These are phyloP conservation scores for Ziziphus jujuba DNA, from an alignment of 306 rosid species.

Conservation along the genomic window DNA sequence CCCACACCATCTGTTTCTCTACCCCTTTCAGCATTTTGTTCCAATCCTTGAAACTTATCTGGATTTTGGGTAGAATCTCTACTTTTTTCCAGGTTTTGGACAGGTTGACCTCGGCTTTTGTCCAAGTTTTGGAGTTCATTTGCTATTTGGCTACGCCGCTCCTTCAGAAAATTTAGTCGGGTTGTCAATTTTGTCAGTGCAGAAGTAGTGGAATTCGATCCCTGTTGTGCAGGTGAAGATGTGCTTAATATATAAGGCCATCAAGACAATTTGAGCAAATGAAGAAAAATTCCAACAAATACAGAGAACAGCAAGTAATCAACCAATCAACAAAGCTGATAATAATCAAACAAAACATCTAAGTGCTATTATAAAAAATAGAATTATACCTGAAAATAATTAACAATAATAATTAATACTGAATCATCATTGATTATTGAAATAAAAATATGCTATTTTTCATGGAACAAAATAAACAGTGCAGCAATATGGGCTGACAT, in stretches of 20 bases:
- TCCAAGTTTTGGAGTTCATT: constrained; percentile 62
- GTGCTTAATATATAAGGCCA: not conserved
- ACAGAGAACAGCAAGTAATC: constrained; percentile 2
- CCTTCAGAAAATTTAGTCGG: constrained; percentile 83
- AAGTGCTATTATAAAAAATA: too few species aligned
- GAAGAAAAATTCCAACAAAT: not conserved
- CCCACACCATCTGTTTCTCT: constrained; percentile 36
- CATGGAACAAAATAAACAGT: too few species aligned
- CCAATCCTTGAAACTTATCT: constrained; percentile 34
- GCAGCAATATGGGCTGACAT: too few species aligned
- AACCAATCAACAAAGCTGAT: not conserved
- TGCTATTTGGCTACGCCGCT: constrained; percentile 53
- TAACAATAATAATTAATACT: too few species aligned
- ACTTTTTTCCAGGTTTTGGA: constrained; percentile 39
- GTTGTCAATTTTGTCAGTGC: constrained; percentile 77
- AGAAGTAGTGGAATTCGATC: constrained; percentile 47
- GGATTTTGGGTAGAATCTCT: constrained; percentile 36
- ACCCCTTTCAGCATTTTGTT: constrained; percentile 38
- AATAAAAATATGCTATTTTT: too few species aligned
- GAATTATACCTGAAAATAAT: too few species aligned
- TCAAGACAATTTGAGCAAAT: constrained; percentile 7
- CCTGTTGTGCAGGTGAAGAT: constrained; percentile 54
- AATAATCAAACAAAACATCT: too few species aligned
- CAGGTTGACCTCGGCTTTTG: constrained; percentile 39
- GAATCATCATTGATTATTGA: too few species aligned